Evolutionary conservation across 306 rosid species (phyloP).

Genomic region (Trifolium fragiferum): DNA sequence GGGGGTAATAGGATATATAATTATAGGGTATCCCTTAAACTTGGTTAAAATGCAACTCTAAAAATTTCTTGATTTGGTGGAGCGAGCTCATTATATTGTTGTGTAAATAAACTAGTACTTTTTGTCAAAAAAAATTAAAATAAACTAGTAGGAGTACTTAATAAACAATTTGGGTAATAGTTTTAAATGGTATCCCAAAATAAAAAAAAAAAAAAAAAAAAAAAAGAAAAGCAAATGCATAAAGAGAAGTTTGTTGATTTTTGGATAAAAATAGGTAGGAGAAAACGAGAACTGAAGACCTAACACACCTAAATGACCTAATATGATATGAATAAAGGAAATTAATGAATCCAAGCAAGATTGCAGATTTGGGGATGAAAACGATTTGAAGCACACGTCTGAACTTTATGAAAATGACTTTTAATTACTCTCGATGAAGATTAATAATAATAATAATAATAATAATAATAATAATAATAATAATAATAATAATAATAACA

Average conservation of each 20-base stretch:
- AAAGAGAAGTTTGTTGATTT: conserved; percentile 41
- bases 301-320: conserved; percentile 62
- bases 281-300: conserved; percentile 52
- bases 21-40: neutral
- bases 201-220: too few relatives aligned
- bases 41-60: neutral
- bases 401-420: conserved; percentile 51
- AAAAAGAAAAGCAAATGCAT: neutral
- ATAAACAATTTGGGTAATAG: neutral
- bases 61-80: neutral
- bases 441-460: too few relatives aligned
- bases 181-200: neutral
- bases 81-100: neutral
- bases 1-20: too few relatives aligned
- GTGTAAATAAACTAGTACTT: conserved; percentile 11
- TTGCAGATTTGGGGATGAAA: conserved; percentile 37
- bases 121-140: too few relatives aligned
- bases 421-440: neutral
- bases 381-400: conserved; percentile 48
- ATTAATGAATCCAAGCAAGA: conserved; percentile 29
- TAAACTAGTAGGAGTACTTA: too few relatives aligned
- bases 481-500: too few relatives aligned
- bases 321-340: conserved; percentile 43
- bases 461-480: too few relatives aligned
- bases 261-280: conserved; percentile 49